These are phyloP conservation scores for Ganoderma sp. DNA, from an alignment of 1,284 basidiomycete genomes.

Conservation along the genomic window DNA sequence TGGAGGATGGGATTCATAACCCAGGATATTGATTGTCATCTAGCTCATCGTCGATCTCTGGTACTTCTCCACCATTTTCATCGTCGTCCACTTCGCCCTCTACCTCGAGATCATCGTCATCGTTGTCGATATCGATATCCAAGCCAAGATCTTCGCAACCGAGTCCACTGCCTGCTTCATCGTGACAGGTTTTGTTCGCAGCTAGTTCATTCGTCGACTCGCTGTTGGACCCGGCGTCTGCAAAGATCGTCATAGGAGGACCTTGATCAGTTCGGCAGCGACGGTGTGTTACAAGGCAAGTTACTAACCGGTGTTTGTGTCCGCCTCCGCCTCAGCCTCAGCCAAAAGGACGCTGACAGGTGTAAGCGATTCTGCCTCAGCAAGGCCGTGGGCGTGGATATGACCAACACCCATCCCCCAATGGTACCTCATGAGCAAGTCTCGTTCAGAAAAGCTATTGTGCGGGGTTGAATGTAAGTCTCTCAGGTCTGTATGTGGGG, in stretches of 20 bases:
- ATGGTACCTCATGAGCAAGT: slow-evolving; percentile 15
- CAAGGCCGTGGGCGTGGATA: slow-evolving; percentile 4
- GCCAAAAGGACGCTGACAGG: background rate
- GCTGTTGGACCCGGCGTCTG: background rate
- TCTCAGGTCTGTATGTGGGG: background rate
- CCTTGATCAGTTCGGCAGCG: background rate
- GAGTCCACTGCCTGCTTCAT: background rate
- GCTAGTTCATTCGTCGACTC: background rate
- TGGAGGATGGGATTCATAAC: background rate
- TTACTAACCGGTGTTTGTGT: background rate
- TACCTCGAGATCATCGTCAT: background rate
- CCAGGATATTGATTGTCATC: background rate
- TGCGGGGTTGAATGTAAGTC: background rate
- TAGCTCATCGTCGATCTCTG: background rate
- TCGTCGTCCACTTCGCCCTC: background rate
- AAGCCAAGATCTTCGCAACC: background rate
- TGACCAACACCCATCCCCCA: slow-evolving; percentile 17
- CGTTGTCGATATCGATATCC: background rate
- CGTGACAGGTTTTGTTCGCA: background rate
- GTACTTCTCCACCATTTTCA: background rate
- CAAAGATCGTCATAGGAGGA: background rate
- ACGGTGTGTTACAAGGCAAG: background rate
- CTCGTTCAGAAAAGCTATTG: slow-evolving; percentile 10
- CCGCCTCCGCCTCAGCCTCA: background rate
- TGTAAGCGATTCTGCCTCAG: background rate